Conservation (phyloP, 2,329 filamentous ascomycete genomes). For the Aspergillus cejpii region DNA sequence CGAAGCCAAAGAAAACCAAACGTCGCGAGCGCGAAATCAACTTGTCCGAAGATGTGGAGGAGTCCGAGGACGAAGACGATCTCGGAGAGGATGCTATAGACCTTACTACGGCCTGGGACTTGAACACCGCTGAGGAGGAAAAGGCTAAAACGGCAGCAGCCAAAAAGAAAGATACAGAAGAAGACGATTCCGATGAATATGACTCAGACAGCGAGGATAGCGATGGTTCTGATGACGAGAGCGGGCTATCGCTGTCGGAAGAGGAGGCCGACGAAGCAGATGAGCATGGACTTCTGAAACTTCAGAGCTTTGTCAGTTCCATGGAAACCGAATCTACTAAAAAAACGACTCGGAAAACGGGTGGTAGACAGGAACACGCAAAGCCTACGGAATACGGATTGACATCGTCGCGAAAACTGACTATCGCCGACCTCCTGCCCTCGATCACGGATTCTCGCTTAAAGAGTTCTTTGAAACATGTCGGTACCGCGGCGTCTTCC, state of each 20-base stretch:
- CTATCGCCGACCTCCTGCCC: slow-evolving; percentile 66
- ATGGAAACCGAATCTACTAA: slow-evolving; percentile 45
- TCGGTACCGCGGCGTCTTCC: slow-evolving; percentile 40
- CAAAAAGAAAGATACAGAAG: slow-evolving; percentile 25
- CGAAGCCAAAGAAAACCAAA: slow-evolving; percentile 18
- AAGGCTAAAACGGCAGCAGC: slow-evolving; percentile 25
- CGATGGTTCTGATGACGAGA: slow-evolving; percentile 40
- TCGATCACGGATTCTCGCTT: slow-evolving; percentile 66
- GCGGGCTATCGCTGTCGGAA: slow-evolving; percentile 39
- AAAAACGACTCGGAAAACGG: slow-evolving; percentile 30
- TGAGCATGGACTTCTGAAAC: slow-evolving; percentile 52
- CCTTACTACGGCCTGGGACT: slow-evolving; percentile 56
- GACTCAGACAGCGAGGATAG: slow-evolving; percentile 45
- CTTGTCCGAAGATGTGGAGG: slow-evolving; percentile 47
- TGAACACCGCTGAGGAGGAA: slow-evolving; percentile 41
- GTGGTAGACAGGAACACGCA: slow-evolving; percentile 54
- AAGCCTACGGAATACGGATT: slow-evolving; percentile 56
- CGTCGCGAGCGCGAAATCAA: slow-evolving; percentile 39
- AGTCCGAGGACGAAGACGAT: slow-evolving; percentile 51
- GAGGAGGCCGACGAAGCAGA: slow-evolving; percentile 35
- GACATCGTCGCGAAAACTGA: slow-evolving; percentile 60
- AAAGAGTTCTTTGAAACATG: slow-evolving; percentile 71
- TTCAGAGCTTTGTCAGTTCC: slow-evolving; percentile 63
- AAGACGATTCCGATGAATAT: slow-evolving; percentile 33
- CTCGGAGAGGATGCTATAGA: slow-evolving; percentile 59